These are phyloP conservation scores for Niebla homalea DNA, from an alignment of 495 filamentous ascomycete species.

Conservation along the genomic window DNA sequence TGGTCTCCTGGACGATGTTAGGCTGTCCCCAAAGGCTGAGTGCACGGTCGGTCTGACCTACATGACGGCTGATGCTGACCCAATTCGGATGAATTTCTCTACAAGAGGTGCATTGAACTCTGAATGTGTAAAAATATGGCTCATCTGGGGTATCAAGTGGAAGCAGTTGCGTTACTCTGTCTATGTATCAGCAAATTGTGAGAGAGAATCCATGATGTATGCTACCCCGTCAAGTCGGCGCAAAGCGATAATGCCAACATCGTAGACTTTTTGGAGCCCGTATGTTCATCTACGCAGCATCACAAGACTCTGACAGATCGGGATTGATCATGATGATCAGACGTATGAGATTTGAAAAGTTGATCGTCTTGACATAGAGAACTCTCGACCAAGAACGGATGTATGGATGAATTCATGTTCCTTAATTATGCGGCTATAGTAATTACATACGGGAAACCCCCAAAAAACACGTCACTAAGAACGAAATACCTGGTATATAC, in stretches of 20 bases:
- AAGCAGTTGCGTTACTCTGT: slow-evolving; percentile 75
- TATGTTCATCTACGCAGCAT: too few relatives aligned
- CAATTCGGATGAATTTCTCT: slow-evolving; percentile 80
- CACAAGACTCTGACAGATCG: too few relatives aligned
- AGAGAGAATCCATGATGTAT: neutral
- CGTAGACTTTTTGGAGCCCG: too few relatives aligned
- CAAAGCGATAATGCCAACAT: slow-evolving; percentile 17
- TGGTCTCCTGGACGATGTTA: slow-evolving; percentile 47
- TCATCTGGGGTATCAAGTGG: slow-evolving; percentile 67
- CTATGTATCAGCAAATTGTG: slow-evolving; percentile 4
- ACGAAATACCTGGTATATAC: too few relatives aligned
- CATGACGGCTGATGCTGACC: slow-evolving; percentile 78
- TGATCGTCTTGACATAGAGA: too few relatives aligned
- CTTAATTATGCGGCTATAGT: too few relatives aligned
- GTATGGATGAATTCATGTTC: too few relatives aligned
- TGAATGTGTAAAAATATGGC: slow-evolving; percentile 92
- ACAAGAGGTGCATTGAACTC: slow-evolving; percentile 91
- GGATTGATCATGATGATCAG: too few relatives aligned
- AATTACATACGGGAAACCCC: too few relatives aligned
- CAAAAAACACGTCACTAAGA: too few relatives aligned
- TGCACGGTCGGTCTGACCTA: slow-evolving; percentile 30
- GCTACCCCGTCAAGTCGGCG: slow-evolving; percentile 16
- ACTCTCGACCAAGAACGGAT: too few relatives aligned
- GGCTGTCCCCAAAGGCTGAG: neutral
- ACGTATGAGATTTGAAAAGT: too few relatives aligned